These are phyloP conservation scores for Rhododendron williamsianum DNA, from an alignment of 148 eudicot genomes.

Conservation along the genomic window DNA sequence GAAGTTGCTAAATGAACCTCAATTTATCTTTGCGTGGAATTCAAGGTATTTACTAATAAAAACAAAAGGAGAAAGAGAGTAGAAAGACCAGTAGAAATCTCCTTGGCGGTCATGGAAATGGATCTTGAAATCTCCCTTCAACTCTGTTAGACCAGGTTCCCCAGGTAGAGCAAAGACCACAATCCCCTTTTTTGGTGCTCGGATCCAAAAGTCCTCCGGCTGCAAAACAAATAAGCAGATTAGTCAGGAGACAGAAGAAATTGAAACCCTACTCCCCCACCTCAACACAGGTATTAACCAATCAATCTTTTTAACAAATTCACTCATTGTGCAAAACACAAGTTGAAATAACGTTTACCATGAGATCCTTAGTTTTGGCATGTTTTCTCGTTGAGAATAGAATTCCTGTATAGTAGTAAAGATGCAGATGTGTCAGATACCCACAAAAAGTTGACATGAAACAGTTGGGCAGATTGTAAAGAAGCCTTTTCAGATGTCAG, in stretches of 20 bases:
- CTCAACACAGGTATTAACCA: neutral
- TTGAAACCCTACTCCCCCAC: neutral
- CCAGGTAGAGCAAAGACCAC: conserved; percentile 91
- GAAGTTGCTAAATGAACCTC: neutral
- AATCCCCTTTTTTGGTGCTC: conserved; percentile 67
- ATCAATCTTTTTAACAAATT: neutral
- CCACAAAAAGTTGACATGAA: neutral
- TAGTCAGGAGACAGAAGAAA: neutral
- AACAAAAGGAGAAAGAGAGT: conserved; percentile 1
- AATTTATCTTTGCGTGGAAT: neutral
- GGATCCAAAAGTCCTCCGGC: conserved; percentile 98
- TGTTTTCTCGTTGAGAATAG: conserved; percentile 76
- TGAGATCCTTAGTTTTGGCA: conserved; percentile 79
- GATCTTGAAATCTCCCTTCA: conserved; percentile 83
- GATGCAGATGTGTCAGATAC: conserved; percentile 17
- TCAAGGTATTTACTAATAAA: neutral
- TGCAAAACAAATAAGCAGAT: conserved; percentile 28
- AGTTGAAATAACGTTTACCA: conserved; percentile 45
- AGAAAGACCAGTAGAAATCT: conserved; percentile 82
- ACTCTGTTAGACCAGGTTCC: conserved; percentile 79
- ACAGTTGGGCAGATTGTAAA: neutral
- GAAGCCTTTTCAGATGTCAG: neutral
- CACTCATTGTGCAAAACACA: neutral
- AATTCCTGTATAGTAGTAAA: conserved; percentile 45
- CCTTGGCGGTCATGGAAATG: conserved; percentile 92